Base-by-base conservation (phyloP, 2,329 filamentous ascomycete genomes). In the Xylariaceae sp. region DNA sequence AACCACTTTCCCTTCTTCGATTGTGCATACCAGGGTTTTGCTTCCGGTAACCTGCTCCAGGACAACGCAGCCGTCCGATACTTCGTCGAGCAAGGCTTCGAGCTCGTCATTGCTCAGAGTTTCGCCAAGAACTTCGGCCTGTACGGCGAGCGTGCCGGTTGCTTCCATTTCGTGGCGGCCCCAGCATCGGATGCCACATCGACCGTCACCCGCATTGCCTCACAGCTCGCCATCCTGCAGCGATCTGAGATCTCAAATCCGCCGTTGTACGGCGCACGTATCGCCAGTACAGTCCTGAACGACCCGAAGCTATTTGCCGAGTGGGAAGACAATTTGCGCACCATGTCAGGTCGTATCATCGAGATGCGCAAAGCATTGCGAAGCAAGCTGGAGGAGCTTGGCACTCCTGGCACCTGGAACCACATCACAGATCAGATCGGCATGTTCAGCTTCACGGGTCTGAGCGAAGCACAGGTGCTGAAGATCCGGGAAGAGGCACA, bases 371-470 rank as follows among this genome's bases (percentile, higher is more conserved):
- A 83, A 66, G 83, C 82, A 3, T 76, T 99, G 62, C 83, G 90
- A 46, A 74, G 76, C 50, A 90, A 92, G 72, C 83, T 99, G 11
- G 93, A 97, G 74, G 83, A 86, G 66, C 81, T 93, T 54, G 84
- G 83, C 31, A 97, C 94, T 0, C 93, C 93, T 0, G 93, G 93
- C 31, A 88, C 82, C 13, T 99, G 94, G 94, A 90, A 92, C 67
- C 94, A 99, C 75, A 96, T 99, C 70, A 97, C 92, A 14, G 89
- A 95, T 65, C 94, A 99, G 80, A 99, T 99, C 68, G 94, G 94
- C 75, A 99, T 99, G 94, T 99, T 99, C 76, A 93, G 87, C 71
- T 99, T 96, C 71, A 95, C 90, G 1, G 90, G 90, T 12, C 73
- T 95, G 69, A 81, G 71, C 12, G 88, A 91, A 74, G 69, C 81